Conservation (phyloP, 352 stramenopile genomes). For the Phytopythium mirpurense region DNA sequence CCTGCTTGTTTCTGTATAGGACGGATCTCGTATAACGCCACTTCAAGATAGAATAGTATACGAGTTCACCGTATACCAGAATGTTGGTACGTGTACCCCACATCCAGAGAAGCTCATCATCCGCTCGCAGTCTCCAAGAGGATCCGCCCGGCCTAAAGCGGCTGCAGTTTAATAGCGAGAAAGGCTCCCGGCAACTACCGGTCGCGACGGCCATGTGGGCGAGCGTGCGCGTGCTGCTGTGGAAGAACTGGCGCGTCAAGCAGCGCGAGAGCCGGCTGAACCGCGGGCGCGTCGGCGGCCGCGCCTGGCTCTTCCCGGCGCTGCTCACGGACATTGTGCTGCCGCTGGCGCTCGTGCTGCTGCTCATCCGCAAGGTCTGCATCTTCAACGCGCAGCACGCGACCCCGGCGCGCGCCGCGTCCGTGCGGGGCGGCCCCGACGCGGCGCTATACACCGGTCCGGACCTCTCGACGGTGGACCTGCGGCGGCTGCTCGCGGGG, state of each 20-base stretch:
- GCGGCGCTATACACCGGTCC: background rate
- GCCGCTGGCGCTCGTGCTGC: slow-evolving; percentile 48
- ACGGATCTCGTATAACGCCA: too few relatives aligned
- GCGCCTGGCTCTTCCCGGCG: slow-evolving; percentile 58
- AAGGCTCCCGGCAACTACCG: too few relatives aligned
- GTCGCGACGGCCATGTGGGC: slow-evolving; percentile 20
- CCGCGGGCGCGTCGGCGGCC: slow-evolving; percentile 20
- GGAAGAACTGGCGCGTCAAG: slow-evolving; percentile 83
- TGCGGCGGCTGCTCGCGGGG: background rate
- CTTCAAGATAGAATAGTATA: background rate
- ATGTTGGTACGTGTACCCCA: too few relatives aligned
- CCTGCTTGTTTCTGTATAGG: too few relatives aligned
- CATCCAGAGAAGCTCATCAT: too few relatives aligned
- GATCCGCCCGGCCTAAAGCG: too few relatives aligned
- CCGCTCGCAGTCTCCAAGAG: too few relatives aligned
- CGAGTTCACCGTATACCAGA: too few relatives aligned
- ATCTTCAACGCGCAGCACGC: slow-evolving; percentile 38
- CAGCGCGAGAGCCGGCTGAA: slow-evolving; percentile 77
- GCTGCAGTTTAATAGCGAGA: too few relatives aligned
- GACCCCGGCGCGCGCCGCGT: slow-evolving; percentile 8
- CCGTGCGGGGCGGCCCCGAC: too few relatives aligned
- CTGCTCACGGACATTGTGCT: slow-evolving; percentile 67
- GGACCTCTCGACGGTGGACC: background rate
- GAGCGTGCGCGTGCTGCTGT: slow-evolving; percentile 54
- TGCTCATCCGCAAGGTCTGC: slow-evolving; percentile 55